Evolutionary conservation across 1,284 basidiomycete genomes (phyloP).

Genomic region (Ceratobasidium papillatum): DNA sequence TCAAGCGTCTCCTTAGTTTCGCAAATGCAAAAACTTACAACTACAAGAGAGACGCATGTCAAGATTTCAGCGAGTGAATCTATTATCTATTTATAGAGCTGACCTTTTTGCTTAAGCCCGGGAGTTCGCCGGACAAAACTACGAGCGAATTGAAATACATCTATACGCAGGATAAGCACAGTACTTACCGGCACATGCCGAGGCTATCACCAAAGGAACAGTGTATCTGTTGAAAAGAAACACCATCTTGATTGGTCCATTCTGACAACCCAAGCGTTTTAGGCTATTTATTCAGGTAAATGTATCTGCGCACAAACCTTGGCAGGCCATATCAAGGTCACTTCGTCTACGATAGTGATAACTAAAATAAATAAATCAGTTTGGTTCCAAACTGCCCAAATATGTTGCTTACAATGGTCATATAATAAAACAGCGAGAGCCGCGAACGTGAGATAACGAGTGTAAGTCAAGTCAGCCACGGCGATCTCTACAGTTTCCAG

Average conservation of each 20-base stretch:
- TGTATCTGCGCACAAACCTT: background rate
- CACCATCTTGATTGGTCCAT: conserved; percentile 19
- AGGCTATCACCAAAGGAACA: conserved; percentile 7
- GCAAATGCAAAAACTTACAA: background rate
- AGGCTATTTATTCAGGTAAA: background rate
- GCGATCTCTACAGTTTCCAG: background rate
- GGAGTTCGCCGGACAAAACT: conserved; percentile 6
- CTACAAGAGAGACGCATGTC: background rate
- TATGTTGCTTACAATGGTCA: conserved; percentile 9
- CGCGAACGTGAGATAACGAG: conserved; percentile 33
- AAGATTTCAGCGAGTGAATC: background rate
- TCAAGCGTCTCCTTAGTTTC: background rate
- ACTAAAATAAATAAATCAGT: background rate
- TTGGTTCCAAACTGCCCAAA: background rate
- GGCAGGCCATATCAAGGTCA: conserved; percentile 32
- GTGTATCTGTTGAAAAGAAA: conserved; percentile 29
- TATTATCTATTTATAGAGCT: background rate
- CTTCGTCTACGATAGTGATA: conserved; percentile 23
- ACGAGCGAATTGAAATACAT: background rate
- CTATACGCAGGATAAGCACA: background rate
- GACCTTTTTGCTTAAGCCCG: conserved; percentile 4
- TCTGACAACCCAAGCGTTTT: background rate
- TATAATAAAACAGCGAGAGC: conserved; percentile 24
- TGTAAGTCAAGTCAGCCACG: background rate
- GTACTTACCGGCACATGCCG: conserved; percentile 9